Conservation (phyloP, 495 filamentous ascomycete species). For the Penicillium herquei region DNA sequence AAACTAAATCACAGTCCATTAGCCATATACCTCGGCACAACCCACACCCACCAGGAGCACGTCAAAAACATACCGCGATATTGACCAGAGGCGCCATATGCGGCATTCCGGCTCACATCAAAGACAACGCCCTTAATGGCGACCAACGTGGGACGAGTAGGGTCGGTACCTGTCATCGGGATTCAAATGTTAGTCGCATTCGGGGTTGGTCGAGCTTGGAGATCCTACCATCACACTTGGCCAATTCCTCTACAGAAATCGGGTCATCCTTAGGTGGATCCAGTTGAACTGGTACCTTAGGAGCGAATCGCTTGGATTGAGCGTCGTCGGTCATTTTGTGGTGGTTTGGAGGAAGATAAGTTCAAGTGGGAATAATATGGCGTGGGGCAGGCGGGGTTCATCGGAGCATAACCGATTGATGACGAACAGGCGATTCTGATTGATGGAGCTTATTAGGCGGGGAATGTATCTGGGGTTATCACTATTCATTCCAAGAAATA, state of each 20-base stretch:
- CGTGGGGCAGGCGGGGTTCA: conserved; percentile 18
- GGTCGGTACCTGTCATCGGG: conserved; percentile 49
- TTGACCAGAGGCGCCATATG: conserved; percentile 77
- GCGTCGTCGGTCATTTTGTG: conserved; percentile 35
- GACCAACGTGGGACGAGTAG: conserved; percentile 75
- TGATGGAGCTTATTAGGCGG: not conserved
- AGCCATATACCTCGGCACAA: conserved; percentile 2
- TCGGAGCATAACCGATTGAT: conserved; percentile 10
- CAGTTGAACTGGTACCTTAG: conserved; percentile 78
- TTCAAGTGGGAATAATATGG: not conserved
- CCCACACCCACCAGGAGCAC: not conserved
- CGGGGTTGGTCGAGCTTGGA: not conserved
- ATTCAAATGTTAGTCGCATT: not conserved
- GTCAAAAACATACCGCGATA: conserved; percentile 68
- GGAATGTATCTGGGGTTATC: no score
- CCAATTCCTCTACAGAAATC: conserved; percentile 71
- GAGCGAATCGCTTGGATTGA: conserved; percentile 67
- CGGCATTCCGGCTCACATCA: conserved; percentile 82
- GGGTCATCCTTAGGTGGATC: conserved; percentile 84
- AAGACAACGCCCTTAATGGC: conserved; percentile 97
- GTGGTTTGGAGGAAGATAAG: conserved; percentile 2
- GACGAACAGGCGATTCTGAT: conserved; percentile 13
- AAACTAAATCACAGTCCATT: conserved; percentile 56
- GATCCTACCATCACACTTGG: conserved; percentile 72
- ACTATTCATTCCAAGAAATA: no score